Percentiles rank a stretch among this genome's conserved stretches.
Conservation (phyloP, 2,329 filamentous ascomycete genomes). For the Fusarium sp. region DNA sequence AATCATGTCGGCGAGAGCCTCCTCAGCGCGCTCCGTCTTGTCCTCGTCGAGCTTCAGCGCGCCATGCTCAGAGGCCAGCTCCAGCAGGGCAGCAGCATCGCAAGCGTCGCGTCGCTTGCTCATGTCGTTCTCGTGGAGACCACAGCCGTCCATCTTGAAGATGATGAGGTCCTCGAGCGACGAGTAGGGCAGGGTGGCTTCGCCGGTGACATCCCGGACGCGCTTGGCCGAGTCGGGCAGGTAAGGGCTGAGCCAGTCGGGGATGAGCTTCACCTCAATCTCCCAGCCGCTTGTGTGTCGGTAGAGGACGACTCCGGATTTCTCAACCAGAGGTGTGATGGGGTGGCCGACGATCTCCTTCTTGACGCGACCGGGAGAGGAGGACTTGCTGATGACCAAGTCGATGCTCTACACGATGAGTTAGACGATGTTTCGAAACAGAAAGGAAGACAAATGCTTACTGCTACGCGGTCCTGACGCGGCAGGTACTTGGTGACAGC, state of each 20-base stretch:
- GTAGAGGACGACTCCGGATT: constrained; percentile 47
- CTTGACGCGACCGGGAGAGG: constrained; percentile 49
- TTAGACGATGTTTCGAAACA: background rate
- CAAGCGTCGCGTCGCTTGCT: constrained; percentile 49
- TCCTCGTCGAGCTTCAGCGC: constrained; percentile 48
- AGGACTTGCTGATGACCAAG: constrained; percentile 51
- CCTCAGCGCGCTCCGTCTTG: constrained; percentile 46
- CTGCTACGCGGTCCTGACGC: constrained; percentile 31
- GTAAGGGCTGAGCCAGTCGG: constrained; percentile 52
- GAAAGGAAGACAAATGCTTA: constrained; percentile 17
- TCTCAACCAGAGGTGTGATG: constrained; percentile 50
- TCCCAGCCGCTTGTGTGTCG: constrained; percentile 48
- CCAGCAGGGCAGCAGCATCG: constrained; percentile 48
- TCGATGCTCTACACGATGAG: constrained; percentile 47
- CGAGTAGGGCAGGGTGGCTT: constrained; percentile 45
- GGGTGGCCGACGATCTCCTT: constrained; percentile 52
- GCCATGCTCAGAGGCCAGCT: constrained; percentile 48
- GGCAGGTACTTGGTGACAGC: constrained; percentile 50
- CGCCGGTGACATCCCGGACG: constrained; percentile 40
- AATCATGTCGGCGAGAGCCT: constrained; percentile 47
- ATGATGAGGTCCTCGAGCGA: constrained; percentile 50
- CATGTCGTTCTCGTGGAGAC: constrained; percentile 46
- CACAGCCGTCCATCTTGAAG: constrained; percentile 51
- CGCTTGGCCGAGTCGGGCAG: constrained; percentile 47
- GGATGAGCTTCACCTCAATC: constrained; percentile 51